These are phyloP conservation scores for Aethionema arabicum DNA, from an alignment of 345 rosid species.

Conservation along the genomic window DNA sequence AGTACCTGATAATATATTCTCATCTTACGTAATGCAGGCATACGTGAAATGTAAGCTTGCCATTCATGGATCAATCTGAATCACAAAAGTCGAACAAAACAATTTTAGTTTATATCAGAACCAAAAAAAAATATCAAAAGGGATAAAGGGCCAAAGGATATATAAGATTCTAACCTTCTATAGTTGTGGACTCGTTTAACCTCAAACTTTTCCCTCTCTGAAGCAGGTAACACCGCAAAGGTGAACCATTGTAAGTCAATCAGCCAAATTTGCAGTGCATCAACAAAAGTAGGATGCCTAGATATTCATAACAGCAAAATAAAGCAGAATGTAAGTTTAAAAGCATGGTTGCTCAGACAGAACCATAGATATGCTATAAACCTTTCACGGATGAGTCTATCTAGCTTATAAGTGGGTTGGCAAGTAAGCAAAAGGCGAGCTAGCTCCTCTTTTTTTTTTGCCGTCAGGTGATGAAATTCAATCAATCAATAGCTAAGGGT, in stretches of 20 bases:
- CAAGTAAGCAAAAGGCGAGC: slow-evolving; percentile 61
- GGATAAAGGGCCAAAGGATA: not conserved
- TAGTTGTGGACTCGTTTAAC: slow-evolving; percentile 78
- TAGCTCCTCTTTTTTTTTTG: slow-evolving; percentile 74
- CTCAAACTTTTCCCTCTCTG: slow-evolving; percentile 72
- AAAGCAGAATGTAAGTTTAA: not conserved
- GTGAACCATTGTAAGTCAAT: slow-evolving; percentile 87
- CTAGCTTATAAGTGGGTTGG: slow-evolving; percentile 67
- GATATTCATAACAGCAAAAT: slow-evolving; percentile 25
- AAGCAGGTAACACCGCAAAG: slow-evolving; percentile 90
- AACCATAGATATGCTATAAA: slow-evolving; percentile 31
- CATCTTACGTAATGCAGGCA: slow-evolving; percentile 78
- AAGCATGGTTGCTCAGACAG: not conserved
- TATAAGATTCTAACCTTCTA: slow-evolving; percentile 53
- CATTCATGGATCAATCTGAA: slow-evolving; percentile 89
- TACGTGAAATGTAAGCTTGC: slow-evolving; percentile 86
- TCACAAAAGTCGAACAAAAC: slow-evolving; percentile 9
- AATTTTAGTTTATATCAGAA: not conserved
- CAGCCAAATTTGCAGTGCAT: slow-evolving; percentile 96
- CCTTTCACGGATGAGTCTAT: slow-evolving; percentile 80
- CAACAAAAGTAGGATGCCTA: slow-evolving; percentile 85
- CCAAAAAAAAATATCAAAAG: not conserved
- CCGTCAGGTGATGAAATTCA: no score
- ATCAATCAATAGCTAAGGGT: no score
- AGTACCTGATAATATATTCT: slow-evolving; percentile 94